Evolutionary conservation across 768 basidiomycete species (phyloP), one percentile per base, ranked within the genome.

Genomic region (Amanita polypyramis): DNA sequence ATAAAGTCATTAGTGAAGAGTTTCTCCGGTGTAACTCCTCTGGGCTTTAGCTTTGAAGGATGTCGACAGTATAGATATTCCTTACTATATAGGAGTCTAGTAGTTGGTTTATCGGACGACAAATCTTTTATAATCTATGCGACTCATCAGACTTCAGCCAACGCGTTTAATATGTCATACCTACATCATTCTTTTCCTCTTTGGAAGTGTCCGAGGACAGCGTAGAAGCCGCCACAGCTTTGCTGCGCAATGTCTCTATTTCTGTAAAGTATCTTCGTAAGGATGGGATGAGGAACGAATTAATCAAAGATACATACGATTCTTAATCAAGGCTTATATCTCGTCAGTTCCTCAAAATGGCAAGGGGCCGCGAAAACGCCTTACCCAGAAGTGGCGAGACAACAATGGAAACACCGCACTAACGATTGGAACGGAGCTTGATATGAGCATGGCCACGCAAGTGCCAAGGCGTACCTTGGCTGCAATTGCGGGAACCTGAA

Each of bases 401-500:
- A 4, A 90, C 78, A 19, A 91, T 64, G 1, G 87, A 82, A 20
- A 89, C 61, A 5, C 87, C 88, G 34, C 66, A 67, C 84, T 87
- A 38, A 15, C 34, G 1, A 51, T 34, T 12, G 23, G 29, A 29
- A 19, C 35, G 43, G 29, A 36, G 33, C 32, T 15, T 32, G 17
- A 33, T 36, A 8, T 5, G 21, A 21, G 47, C 17, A 33, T 30
- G 25, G 14, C 56, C 7, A 21, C 12, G 21, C 5, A 45, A 36
- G 5, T 6, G 14, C 9, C 7, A 45, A 42, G 9, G 25, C 54
- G 45, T 50, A 83, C 85, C 49, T 75, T 68, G 34, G 73, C 76
- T 7, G 79, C 79, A 29, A 83, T 64, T 0, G 89, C 88, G 37
- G 89, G 89, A 23, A 90, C 66, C 65, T 91, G 89, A 58, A 91